Conservation (phyloP, 2,329 filamentous ascomycete species). For the Purpureocillium lavendulum region DNA sequence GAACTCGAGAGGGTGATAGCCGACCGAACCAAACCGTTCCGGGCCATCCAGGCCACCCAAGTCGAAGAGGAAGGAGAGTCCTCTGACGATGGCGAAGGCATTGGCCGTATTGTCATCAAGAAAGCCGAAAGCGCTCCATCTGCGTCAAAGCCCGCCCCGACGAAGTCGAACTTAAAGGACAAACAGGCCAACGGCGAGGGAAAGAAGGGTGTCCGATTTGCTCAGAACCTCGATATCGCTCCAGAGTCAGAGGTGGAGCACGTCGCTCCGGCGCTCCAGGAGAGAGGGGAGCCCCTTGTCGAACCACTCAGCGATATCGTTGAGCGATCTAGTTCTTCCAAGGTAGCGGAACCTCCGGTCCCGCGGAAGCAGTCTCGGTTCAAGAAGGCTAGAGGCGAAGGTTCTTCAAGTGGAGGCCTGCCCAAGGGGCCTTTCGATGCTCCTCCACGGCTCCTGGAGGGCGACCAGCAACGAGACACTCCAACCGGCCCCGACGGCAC, state of each 20-base stretch:
- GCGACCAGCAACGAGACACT: slow-evolving; percentile 18
- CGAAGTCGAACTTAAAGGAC: slow-evolving; percentile 25
- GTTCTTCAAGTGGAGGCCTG: slow-evolving; percentile 9
- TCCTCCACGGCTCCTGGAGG: slow-evolving; percentile 25
- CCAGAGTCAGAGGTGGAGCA: slow-evolving; percentile 17
- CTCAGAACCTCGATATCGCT: slow-evolving; percentile 64
- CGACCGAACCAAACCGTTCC: too few species aligned
- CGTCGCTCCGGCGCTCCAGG: slow-evolving; percentile 8
- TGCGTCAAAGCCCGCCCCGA: slow-evolving; percentile 11
- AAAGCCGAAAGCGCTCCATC: slow-evolving; percentile 12
- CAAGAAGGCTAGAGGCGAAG: slow-evolving; percentile 30
- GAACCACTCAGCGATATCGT: slow-evolving; percentile 46
- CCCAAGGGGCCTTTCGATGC: slow-evolving; percentile 36
- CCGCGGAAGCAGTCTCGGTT: slow-evolving; percentile 40
- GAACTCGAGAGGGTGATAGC: slow-evolving; percentile 72
- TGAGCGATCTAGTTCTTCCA: slow-evolving; percentile 30
- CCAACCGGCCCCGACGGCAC: slow-evolving; percentile 41
- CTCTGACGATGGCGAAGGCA: slow-evolving; percentile 37
- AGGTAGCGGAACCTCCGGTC: slow-evolving; percentile 20
- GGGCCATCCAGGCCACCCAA: slow-evolving; percentile 46
- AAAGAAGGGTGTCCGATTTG: slow-evolving; percentile 76
- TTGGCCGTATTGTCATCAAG: slow-evolving; percentile 48
- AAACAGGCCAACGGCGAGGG: slow-evolving; percentile 13
- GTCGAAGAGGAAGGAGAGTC: slow-evolving; percentile 23
- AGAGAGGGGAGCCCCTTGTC: slow-evolving; percentile 23